These are phyloP conservation scores for Immersiporthe knoxdaviesiana DNA, from an alignment of 2,329 filamentous ascomycete genomes.

Conservation along the genomic window DNA sequence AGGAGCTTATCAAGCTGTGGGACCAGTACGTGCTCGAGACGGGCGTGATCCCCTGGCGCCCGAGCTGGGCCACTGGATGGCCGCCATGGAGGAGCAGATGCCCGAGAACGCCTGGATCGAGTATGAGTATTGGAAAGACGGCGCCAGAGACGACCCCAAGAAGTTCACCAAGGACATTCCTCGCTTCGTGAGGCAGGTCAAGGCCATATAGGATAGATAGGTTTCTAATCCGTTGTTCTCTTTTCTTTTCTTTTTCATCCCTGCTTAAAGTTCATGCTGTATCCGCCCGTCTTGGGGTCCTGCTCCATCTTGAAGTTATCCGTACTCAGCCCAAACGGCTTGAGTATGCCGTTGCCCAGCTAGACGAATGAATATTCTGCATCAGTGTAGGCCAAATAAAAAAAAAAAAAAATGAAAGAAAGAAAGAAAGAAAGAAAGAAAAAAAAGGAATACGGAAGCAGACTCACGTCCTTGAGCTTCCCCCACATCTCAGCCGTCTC, in stretches of 20 bases:
- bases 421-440: neutral
- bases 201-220: conserved; percentile 24
- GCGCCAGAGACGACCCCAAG: conserved; percentile 47
- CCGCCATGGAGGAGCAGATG: conserved; percentile 67
- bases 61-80: conserved; percentile 60
- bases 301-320: conserved; percentile 94
- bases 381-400: no score
- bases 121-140: conserved; percentile 63
- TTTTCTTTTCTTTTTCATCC: neutral
- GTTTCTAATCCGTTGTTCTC: neutral
- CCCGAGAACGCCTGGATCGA: conserved; percentile 68
- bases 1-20: conserved; percentile 41
- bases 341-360: conserved; percentile 87
- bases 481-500: conserved; percentile 98
- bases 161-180: conserved; percentile 41
- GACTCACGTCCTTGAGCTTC: conserved; percentile 78
- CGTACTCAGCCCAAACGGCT: conserved; percentile 90
- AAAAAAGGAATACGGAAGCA: neutral
- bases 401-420: no score
- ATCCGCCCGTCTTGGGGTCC: conserved; percentile 86
- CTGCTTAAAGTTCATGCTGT: conserved; percentile 83
- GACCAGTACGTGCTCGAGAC: conserved; percentile 52
- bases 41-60: conserved; percentile 61
- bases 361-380: no score
- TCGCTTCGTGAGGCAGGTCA: conserved; percentile 29